Evolutionary conservation across 2,329 filamentous ascomycete genomes (phyloP), one percentile per base, ranked within the genome.

Genomic region (Aureobasidium sp.): DNA sequence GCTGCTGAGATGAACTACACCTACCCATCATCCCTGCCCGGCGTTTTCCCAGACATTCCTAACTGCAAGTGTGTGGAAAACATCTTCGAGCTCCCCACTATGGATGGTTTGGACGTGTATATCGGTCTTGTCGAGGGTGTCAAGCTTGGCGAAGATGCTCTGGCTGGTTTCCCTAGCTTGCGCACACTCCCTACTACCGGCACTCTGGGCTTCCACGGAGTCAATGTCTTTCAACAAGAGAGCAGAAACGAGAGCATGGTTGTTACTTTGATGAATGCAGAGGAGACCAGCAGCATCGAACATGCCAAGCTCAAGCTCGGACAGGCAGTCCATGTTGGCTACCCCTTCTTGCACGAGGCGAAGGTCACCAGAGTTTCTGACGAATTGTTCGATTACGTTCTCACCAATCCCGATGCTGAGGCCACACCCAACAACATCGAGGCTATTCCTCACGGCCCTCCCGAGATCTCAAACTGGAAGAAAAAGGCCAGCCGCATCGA

Each of bases 181-280:
- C 89, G 92, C 65, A 94, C 89, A 1, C 76, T 99, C 42, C 88
- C 90, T 0, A 92, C 94, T 72, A 86, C 85, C 62, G 94, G 90
- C 2, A 82, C 84, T 60, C 79, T 97, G 50, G 89, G 86, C 9
- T 95, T 91, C 73, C 89, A 95, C 66, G 91, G 91, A 2, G 89
- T 99, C 63, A 94, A 87, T 64, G 90, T 99, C 35, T 99, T 99
- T 77, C 91, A 96, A 70, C 86, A 93, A 67, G 94, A 97, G 67
- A 96, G 92, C 71, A 87, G 90, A 53, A 97, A 97, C 69, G 92
- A 96, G 73, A 99, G 93, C 73, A 92, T 97, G 85, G 84, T 97
- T 25, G 82, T 97, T 60, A 96, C 90, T 1, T 78, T 99, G 53
- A 80, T 86, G 33, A 87, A 90, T 38, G 84, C 89, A 0, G 90